Base-by-base conservation (phyloP, 1,284 basidiomycete genomes). In the Ustilago loliicola region DNA sequence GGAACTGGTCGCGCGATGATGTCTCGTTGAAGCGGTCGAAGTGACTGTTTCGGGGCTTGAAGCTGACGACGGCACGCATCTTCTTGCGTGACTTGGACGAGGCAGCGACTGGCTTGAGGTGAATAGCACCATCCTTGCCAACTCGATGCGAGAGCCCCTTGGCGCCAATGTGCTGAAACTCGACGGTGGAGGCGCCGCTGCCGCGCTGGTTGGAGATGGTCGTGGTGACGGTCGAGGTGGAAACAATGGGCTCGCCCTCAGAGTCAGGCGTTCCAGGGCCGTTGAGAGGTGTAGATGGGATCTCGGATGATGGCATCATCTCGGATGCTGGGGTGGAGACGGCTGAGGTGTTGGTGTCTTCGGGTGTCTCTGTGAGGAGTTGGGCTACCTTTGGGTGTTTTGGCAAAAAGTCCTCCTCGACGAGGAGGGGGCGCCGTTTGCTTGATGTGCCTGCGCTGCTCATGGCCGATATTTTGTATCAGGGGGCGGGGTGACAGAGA, bases 1-100 rank as follows among this genome's bases (percentile, higher is more conserved):
- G 79, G 66, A 86, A 86, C 47, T 73, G 77, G 30, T 76, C 77
- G 36, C 66, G 60, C 2, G 77, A 68, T 0, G 65, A 69, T 19
- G 47, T 25, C 36, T 66, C 59, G 73, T 84, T 83, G 76, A 77
- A 79, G 32, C 81, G 74, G 47, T 84, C 81, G 58, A 84, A 83
- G 38, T 77, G 75, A 30, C 73, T 78, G 10, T 56, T 52, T 13
- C 83, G 52, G 8, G 81, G 73, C 38, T 66, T 63, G 71, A 84
- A 84, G 61, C 67, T 72, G 68, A 84, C 81, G 23, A 84, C 59
- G n/a, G 81, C 68, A 13, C 78, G 70, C 70, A 83, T 79, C 66
- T 77, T 77, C 25, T 80, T 81, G 51, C 67, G 61, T 5, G 63
- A 38, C 36, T 53, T 68, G 15, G 74, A 66, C 10, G 63, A 64